Percentiles rank a stretch among this genome's conserved stretches.
Conservation (phyloP, 768 basidiomycete genomes). For the Tephrocybe sp. region DNA sequence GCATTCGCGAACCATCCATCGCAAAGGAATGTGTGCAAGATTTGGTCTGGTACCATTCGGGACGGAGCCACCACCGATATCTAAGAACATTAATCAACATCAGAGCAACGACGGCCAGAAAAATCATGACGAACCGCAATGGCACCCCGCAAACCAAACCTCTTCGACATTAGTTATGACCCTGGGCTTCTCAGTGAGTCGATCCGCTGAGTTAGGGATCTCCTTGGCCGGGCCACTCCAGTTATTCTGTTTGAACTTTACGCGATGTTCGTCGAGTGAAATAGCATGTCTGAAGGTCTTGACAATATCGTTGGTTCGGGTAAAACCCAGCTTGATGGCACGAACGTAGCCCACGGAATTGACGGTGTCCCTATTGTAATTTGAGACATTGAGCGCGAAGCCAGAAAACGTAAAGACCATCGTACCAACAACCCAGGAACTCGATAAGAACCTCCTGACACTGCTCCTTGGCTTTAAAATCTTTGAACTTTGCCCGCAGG, state of each 20-base stretch:
- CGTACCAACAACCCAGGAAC: conserved; percentile 53
- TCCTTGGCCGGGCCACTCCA: conserved; percentile 9
- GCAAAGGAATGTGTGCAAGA: conserved; percentile 41
- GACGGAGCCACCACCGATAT: conserved; percentile 23
- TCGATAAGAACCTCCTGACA: conserved; percentile 37
- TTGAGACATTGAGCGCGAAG: too few species aligned
- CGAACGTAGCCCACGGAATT: conserved; percentile 45
- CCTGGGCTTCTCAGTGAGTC: neutral
- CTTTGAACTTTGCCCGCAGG: neutral
- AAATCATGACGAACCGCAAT: neutral
- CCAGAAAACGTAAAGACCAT: too few species aligned
- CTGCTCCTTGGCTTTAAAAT: neutral
- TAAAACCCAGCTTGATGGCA: conserved; percentile 44
- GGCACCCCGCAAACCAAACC: neutral
- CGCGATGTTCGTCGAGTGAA: conserved; percentile 18
- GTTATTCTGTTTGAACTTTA: conserved; percentile 19
- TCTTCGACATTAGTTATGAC: neutral
- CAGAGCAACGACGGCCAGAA: too few species aligned
- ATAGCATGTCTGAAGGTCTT: conserved; percentile 18
- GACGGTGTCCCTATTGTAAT: conserved; percentile 49
- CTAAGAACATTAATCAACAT: too few species aligned
- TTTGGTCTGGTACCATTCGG: conserved; percentile 28
- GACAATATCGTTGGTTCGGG: conserved; percentile 41
- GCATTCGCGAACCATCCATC: conserved; percentile 60
- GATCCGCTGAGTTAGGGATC: too few species aligned